Percentiles rank a stretch among this genome's conserved stretches.
Evolutionary conservation across 1,284 basidiomycete genomes (phyloP).

Genomic region (Xerocomus nothofagi): DNA sequence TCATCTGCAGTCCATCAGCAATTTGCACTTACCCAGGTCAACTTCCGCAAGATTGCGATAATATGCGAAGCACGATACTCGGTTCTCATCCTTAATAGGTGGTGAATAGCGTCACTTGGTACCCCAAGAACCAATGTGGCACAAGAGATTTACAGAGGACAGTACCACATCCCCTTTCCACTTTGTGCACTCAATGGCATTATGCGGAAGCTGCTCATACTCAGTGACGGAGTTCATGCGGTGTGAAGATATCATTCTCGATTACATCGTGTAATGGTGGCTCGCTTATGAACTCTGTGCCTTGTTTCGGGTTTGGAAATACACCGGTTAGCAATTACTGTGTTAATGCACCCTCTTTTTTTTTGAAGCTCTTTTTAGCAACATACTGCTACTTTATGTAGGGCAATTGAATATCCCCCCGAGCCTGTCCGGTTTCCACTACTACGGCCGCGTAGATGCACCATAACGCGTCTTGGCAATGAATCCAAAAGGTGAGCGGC

Average conservation of each 20-base stretch:
- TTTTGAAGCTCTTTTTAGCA: too few relatives aligned
- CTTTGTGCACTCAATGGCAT: neutral
- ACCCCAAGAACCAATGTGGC: neutral
- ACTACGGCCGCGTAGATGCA: too few relatives aligned
- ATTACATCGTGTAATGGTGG: neutral
- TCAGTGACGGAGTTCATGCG: neutral
- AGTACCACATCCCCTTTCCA: neutral
- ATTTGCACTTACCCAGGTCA: neutral
- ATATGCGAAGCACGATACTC: neutral
- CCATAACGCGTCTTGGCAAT: neutral
- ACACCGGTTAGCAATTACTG: neutral
- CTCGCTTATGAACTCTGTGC: too few relatives aligned
- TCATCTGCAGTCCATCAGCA: neutral
- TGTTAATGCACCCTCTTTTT: too few relatives aligned
- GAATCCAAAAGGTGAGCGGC: neutral
- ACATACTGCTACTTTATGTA: too few relatives aligned
- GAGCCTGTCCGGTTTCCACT: too few relatives aligned
- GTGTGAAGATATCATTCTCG: neutral
- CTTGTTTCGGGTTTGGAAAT: neutral
- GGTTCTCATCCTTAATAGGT: neutral
- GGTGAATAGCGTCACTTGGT: neutral
- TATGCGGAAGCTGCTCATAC: neutral
- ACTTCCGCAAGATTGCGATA: neutral
- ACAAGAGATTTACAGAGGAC: neutral
- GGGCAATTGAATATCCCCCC: too few relatives aligned